Evolutionary conservation across 331 rosid genomes (phyloP).

Genomic region (Quercus phellos): DNA sequence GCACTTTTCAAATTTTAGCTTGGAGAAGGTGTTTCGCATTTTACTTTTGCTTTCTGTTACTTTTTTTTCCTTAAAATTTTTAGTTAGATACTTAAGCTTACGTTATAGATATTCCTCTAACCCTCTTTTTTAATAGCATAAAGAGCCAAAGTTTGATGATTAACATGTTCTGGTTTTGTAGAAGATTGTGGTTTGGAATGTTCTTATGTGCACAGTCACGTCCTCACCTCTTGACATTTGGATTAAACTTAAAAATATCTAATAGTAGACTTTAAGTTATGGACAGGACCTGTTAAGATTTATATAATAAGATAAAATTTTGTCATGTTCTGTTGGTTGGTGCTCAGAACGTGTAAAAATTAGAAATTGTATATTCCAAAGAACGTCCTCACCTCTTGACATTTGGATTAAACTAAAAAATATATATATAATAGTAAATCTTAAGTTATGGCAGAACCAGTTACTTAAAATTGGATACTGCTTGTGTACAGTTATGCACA

Average conservation of each 20-base stretch:
- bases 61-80: background rate
- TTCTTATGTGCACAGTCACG: too few relatives aligned
- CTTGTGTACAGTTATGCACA: too few relatives aligned
- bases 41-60: background rate
- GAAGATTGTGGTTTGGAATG: background rate
- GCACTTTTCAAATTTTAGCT: constrained; percentile 14
- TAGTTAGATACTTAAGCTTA: background rate
- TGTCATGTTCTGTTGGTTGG: background rate
- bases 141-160: background rate
- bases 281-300: too few relatives aligned
- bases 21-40: constrained; percentile 22
- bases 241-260: background rate
- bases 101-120: background rate
- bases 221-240: background rate
- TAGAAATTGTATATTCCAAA: too few relatives aligned
- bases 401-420: background rate
- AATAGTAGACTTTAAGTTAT: too few relatives aligned
- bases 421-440: too few relatives aligned
- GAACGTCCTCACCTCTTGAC: background rate
- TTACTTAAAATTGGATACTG: too few relatives aligned
- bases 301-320: too few relatives aligned
- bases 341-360: background rate
- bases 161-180: background rate
- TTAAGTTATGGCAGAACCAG: too few relatives aligned
- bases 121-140: background rate